Percentiles rank a stretch among this genome's conserved stretches.
Evolutionary conservation across 2,329 filamentous ascomycete species (phyloP).

Genomic region (Acrodontium crateriforme): DNA sequence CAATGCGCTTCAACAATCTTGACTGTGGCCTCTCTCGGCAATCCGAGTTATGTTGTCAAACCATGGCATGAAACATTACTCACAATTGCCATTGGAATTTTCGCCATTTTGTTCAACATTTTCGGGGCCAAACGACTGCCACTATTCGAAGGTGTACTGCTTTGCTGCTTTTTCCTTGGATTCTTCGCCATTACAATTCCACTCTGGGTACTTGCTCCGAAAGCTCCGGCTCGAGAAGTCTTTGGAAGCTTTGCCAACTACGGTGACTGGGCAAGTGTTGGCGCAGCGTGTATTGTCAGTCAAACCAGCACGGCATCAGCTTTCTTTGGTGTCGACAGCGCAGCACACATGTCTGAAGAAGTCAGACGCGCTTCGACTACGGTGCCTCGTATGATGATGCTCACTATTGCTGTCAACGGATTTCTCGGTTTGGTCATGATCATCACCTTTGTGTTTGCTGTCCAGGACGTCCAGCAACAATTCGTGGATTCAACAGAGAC

Average conservation of each 20-base stretch:
- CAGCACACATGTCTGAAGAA: constrained; percentile 9
- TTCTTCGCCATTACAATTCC: constrained; percentile 10
- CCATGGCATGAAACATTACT: constrained; percentile 37
- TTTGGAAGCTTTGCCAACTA: constrained; percentile 8
- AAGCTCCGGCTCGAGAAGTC: constrained; percentile 10
- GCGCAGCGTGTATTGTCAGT: constrained; percentile 1
- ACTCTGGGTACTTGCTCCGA: constrained; percentile 7
- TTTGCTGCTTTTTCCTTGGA: constrained; percentile 20
- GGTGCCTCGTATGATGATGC: constrained; percentile 7
- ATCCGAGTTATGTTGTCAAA: constrained; percentile 20
- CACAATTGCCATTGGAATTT: constrained; percentile 27
- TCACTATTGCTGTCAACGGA: constrained; percentile 6
- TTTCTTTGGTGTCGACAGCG: constrained; percentile 4
- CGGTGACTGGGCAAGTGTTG: neutral
- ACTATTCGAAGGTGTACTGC: constrained; percentile 33
- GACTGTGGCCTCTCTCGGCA: constrained; percentile 20
- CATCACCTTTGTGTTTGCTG: constrained; percentile 18
- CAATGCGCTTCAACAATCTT: constrained; percentile 4
- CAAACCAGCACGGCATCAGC: constrained; percentile 1
- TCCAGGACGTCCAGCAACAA: constrained; percentile 5
- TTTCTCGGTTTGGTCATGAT: constrained; percentile 7
- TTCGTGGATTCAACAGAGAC: constrained; percentile 5
- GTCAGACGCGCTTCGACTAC: constrained; percentile 6
- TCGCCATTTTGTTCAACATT: constrained; percentile 29
- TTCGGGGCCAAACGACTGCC: constrained; percentile 30